These are phyloP conservation scores for Erythrophleum fordii DNA, from an alignment of 306 rosid genomes.

Conservation along the genomic window DNA sequence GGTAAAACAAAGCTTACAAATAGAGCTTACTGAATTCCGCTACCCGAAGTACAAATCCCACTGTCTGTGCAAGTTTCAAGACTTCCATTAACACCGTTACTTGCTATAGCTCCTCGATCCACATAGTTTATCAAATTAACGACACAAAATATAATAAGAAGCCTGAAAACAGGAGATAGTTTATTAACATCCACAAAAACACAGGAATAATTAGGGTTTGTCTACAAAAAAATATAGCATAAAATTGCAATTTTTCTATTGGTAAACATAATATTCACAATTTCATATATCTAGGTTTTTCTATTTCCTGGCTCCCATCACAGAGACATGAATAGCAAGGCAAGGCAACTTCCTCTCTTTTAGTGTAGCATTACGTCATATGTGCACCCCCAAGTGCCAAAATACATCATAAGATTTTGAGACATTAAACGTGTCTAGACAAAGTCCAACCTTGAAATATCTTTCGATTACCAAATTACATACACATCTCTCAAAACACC, in stretches of 20 bases:
- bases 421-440: not conserved
- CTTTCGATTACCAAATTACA: not conserved
- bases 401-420: not conserved
- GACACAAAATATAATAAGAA: conserved; percentile 67
- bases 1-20: conserved; percentile 13
- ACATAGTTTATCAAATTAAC: conserved; percentile 77
- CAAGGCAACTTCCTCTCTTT: not conserved
- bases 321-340: not conserved
- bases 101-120: conserved; percentile 91
- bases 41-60: conserved; percentile 76
- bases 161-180: conserved; percentile 48
- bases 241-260: not conserved
- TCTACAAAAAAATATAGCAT: not conserved
- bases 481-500: not conserved
- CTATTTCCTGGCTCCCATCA: not conserved
- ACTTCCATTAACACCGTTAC: conserved; percentile 91
- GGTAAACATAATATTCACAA: not conserved
- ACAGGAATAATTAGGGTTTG: not conserved
- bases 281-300: not conserved
- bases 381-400: not conserved
- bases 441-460: not conserved
- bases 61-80: conserved; percentile 62
- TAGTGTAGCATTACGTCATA: not conserved
- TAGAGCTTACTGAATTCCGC: conserved; percentile 88
- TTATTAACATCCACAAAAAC: not conserved